A percentile compares a stretch with the other conserved stretches of the same genome.
These are phyloP conservation scores for Dipteronia dyeriana DNA, from an alignment of 345 rosid species.

Conservation along the genomic window DNA sequence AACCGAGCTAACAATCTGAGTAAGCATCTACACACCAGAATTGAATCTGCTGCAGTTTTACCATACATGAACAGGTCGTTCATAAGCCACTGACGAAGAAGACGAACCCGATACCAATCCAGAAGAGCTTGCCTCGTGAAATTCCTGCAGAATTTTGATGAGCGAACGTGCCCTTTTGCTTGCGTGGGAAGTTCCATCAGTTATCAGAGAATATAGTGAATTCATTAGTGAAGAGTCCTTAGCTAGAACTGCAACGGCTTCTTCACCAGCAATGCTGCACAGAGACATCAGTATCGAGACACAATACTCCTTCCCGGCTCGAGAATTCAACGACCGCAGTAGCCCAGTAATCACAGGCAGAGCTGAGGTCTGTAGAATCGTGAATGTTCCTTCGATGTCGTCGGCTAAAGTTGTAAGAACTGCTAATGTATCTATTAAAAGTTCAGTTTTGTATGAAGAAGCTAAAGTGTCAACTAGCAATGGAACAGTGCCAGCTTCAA, in stretches of 20 bases:
- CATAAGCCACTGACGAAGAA: constrained; percentile 14
- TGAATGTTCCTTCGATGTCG: constrained; percentile 44
- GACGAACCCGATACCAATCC: constrained; percentile 15
- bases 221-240: constrained; percentile 41
- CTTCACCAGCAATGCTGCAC: constrained; percentile 51
- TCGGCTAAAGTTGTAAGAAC: constrained; percentile 61
- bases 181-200: constrained; percentile 45
- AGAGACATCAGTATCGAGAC: constrained; percentile 51
- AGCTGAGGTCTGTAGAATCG: constrained; percentile 49
- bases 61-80: constrained; percentile 25
- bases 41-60: constrained; percentile 5
- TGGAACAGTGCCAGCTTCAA: constrained; percentile 57
- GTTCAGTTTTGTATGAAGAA: constrained; percentile 49
- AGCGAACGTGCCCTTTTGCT: constrained; percentile 48
- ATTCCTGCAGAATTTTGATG: constrained; percentile 46
- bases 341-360: constrained; percentile 38
- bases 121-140: constrained; percentile 36
- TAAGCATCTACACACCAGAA: neutral
- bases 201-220: constrained; percentile 41
- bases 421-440: constrained; percentile 59
- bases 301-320: constrained; percentile 56
- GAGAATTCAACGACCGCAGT: constrained; percentile 36
- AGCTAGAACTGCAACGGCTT: constrained; percentile 42
- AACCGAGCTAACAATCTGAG: constrained; percentile 35
- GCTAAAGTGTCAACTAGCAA: constrained; percentile 40